Evolutionary conservation across 306 rosid genomes (phyloP).

Genomic region (Crotalaria pallida): DNA sequence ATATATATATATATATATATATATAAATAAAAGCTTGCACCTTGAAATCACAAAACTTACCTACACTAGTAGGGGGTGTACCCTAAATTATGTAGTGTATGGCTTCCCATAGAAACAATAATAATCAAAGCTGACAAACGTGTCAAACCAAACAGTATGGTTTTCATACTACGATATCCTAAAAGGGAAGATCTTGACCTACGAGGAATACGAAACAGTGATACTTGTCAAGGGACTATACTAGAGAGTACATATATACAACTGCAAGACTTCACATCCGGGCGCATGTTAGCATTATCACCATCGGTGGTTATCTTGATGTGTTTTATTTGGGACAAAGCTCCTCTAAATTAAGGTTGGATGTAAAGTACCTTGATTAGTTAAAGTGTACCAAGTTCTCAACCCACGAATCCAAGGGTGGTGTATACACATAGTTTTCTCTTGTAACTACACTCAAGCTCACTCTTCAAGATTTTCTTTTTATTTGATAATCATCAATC

Average conservation of each 20-base stretch:
- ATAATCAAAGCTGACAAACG: conserved; percentile 21
- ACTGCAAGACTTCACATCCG: background rate
- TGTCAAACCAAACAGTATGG: conserved; percentile 28
- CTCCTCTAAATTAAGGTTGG: too few species aligned
- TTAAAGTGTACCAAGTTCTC: too few species aligned
- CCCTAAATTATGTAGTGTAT: background rate
- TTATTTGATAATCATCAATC: background rate
- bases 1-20: too few species aligned
- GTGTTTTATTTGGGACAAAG: too few species aligned
- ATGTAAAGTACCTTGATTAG: too few species aligned
- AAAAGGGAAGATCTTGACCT: conserved; percentile 38
- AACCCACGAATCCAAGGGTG: too few species aligned
- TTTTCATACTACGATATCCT: conserved; percentile 21
- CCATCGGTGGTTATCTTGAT: background rate
- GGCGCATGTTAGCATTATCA: conserved; percentile 29
- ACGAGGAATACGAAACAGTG: conserved; percentile 26
- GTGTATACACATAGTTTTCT: too few species aligned
- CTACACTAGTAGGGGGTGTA: conserved; percentile 17
- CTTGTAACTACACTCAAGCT: too few species aligned
- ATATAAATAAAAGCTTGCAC: background rate
- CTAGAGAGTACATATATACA: background rate
- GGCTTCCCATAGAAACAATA: conserved; percentile 17
- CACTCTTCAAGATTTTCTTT: too few species aligned
- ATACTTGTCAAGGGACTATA: conserved; percentile 17
- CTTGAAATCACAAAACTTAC: conserved; percentile 18